Evolutionary conservation across 176 grass and related monocot genomes (phyloP), one percentile per base, ranked within the genome.

Genomic region (Avena atlantica): DNA sequence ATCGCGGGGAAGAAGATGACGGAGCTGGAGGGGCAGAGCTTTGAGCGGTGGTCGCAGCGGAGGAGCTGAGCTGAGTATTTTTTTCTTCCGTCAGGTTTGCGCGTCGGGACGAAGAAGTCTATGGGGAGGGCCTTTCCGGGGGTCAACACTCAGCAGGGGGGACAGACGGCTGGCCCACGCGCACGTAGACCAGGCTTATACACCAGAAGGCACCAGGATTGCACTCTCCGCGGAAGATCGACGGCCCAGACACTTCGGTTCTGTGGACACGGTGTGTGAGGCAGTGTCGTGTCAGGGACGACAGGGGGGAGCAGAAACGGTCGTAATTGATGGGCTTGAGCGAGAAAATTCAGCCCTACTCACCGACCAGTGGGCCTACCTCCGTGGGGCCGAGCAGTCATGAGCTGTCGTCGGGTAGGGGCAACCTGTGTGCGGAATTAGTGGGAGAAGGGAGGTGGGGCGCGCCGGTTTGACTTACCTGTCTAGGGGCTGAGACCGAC

Each of bases 31-130:
- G 20, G 14, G 36, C 25, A 21, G 48, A 76, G 84, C 9, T 63
- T 45, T 63, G 72, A 83, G 84, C 44, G 73, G 73, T 53, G 73
- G 73, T 53, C 55, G 72, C 53, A 70, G 73, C 60, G 73, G 40
- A 63, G 70, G 47, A 86, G 37, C 80, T 16, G 73, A 63, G 56
- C 70, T 42, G 59, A 52, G 37, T 70, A 9, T 3, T 16, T 73
- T 65, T 71, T 75, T 72, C 42, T 76, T 42, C 8, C 34, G n/a
- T 83, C 73, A 47, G 12, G 78, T 87, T 87, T 87, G 84, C 79
- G 89, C 84, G 89, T 90, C 12, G 80, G 84, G 84, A 78, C 62
- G 64, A 78, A 52, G 63, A 87, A 87, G 84, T 90, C 79, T 79
- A 87, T 65, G 70, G 24, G 49, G 12, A 4, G 9, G 31, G 78